phyloP scores from a whole-genome alignment of 2,329 filamentous ascomycete genomes.

The Talaromyces piceae region DNA sequence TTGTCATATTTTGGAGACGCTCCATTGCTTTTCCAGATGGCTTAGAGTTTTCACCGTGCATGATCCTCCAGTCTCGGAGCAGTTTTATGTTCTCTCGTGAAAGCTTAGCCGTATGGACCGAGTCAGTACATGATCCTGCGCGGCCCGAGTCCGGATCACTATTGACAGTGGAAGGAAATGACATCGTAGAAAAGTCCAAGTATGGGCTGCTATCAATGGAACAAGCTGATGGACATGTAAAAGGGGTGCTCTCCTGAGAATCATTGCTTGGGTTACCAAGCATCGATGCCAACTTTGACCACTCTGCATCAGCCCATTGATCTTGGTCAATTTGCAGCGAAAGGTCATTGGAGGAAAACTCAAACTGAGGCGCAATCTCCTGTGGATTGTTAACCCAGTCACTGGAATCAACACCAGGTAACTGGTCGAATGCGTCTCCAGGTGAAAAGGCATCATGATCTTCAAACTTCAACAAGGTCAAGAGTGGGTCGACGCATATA shows the following conservation, averaged over 20 bases:
- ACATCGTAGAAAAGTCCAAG: neutral
- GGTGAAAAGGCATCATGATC: neutral
- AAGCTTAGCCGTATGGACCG: neutral
- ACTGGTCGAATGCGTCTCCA: neutral
- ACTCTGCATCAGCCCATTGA: neutral
- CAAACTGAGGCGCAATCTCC: neutral
- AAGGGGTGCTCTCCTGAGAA: neutral
- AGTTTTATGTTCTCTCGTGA: neutral
- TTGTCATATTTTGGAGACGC: neutral
- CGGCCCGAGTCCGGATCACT: neutral
- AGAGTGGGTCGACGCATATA: neutral
- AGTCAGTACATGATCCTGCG: neutral
- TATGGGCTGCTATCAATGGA: neutral
- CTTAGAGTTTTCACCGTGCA: conserved; percentile 2
- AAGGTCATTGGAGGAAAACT: neutral
- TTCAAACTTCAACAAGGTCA: neutral
- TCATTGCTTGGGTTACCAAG: neutral
- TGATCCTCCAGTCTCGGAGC: conserved; percentile 6
- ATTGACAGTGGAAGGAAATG: neutral
- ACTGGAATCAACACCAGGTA: neutral
- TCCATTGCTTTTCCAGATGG: conserved; percentile 1
- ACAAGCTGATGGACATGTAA: neutral
- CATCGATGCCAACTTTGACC: neutral
- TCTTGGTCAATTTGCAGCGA: neutral
- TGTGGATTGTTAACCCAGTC: neutral